Evolutionary conservation across 371 early-diverging fungal species (phyloP), one percentile per base, ranked within the genome.

Genomic region (Batkoa obscura): DNA sequence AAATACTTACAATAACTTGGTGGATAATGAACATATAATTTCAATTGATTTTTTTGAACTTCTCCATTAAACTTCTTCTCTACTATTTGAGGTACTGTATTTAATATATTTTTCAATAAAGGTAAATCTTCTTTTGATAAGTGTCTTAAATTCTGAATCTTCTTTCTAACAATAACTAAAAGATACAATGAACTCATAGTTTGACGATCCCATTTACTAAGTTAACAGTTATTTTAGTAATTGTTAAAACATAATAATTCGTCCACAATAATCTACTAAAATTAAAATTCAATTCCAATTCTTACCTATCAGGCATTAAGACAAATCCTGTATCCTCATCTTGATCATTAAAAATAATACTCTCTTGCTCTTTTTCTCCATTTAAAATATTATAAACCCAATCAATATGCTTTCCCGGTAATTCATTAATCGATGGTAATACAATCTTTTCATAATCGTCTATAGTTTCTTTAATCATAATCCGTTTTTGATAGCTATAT

Each of bases 21-120:
- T 56, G 80, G 86, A 63, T 90, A 89, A 64, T 90, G 90, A 6
- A 88, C 63, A 64, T 80, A 88, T 31, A 88, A 57, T 30, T 84
- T 70, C 12, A 90, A 64, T 50, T 83, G 71, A 46, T 76, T 64
- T 0, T 68, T 52, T 1, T 60, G 58, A 6, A 72, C 43, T 1
- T 67, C 62, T 8, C 62, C 65, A 1, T 65, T 61, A 58, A 67
- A 74, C 13, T 68, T 71, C 42, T 71, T 66, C 17, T 68, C 64
- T 0, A 76, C 79, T 15, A 76, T 60, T 0, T 58, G 43, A 8
- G 64, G 60, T 8, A 75, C 66, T 35, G 69, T 73, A 4, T 66
- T 57, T 5, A 75, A 70, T 12, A 89, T 66, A 15, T 71, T 72
- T 41, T 75, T 73, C 41, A 89, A 71, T 56, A 89, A 60, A 0